Evolutionary conservation across 148 eudicot genomes (phyloP).

Genomic region (Chenopodium berlandieri): DNA sequence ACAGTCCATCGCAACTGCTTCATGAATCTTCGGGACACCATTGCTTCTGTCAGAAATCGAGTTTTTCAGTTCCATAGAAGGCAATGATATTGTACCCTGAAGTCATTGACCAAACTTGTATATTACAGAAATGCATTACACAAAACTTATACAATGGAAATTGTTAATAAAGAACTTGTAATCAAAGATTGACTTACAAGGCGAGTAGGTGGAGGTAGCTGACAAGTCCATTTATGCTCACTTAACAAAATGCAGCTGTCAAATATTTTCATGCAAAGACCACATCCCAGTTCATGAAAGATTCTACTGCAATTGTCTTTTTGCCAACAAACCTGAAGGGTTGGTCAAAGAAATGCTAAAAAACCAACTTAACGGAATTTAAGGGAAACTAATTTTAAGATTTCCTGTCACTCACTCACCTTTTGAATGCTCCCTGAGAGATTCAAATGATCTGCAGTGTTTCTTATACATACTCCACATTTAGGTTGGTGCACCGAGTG

Average conservation of each 20-base stretch:
- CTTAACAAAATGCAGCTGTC: constrained; percentile 43
- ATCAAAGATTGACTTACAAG: constrained; percentile 40
- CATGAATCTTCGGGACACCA: constrained; percentile 14
- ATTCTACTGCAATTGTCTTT: constrained; percentile 50
- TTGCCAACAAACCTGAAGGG: constrained; percentile 53
- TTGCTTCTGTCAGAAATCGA: constrained; percentile 18
- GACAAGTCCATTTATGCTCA: constrained; percentile 56
- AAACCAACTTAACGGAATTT: not conserved
- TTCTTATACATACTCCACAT: constrained; percentile 64
- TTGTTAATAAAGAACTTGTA: not conserved
- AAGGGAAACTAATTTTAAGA: too few species aligned
- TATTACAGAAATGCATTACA: constrained; percentile 1
- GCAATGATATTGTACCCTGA: constrained; percentile 40
- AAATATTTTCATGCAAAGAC: constrained; percentile 55
- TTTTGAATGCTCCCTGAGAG: constrained; percentile 65
- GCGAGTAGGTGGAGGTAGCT: constrained; percentile 45
- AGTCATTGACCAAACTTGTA: constrained; percentile 5
- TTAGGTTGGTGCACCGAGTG: constrained; percentile 78
- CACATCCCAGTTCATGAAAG: constrained; percentile 58
- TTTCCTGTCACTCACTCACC: constrained; percentile 33
- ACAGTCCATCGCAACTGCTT: constrained; percentile 71
- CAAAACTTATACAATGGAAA: not conserved
- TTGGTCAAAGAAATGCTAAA: constrained; percentile 12
- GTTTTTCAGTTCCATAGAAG: constrained; percentile 25
- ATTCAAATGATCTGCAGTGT: constrained; percentile 72